Conservation (phyloP, 345 rosid genomes). For the Limnanthes douglasii region DNA sequence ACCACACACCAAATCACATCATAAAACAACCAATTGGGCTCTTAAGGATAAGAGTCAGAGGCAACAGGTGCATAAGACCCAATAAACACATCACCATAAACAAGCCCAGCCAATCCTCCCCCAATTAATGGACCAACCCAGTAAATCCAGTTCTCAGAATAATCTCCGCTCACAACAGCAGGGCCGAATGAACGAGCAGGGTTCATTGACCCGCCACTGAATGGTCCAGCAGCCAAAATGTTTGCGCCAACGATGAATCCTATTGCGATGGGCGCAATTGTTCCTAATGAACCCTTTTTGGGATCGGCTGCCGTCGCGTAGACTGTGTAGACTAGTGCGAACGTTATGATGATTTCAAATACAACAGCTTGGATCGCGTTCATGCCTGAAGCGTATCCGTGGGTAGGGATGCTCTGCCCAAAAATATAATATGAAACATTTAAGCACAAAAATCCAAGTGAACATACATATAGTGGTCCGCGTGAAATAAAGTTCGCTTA, state of each 20-base stretch:
- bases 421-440: neutral
- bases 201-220: constrained; percentile 93
- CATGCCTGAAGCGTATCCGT: constrained; percentile 56
- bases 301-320: constrained; percentile 88
- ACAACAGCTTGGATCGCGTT: constrained; percentile 36
- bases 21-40: constrained; percentile 1
- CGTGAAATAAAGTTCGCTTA: too few species aligned
- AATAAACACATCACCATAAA: constrained; percentile 63
- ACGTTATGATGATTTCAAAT: constrained; percentile 72
- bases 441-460: neutral
- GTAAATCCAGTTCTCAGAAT: constrained; percentile 55
- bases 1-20: neutral
- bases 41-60: constrained; percentile 20
- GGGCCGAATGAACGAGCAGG: constrained; percentile 93
- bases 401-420: constrained; percentile 60
- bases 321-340: constrained; percentile 70
- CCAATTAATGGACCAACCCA: constrained; percentile 79
- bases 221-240: constrained; percentile 87
- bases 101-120: constrained; percentile 70
- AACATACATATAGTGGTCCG: too few species aligned
- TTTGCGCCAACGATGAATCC: constrained; percentile 92
- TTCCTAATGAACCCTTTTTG: constrained; percentile 59
- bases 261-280: constrained; percentile 67
- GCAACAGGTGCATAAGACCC: constrained; percentile 32
- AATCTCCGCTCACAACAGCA: constrained; percentile 66